Evolutionary conservation across 2,329 filamentous ascomycete genomes (phyloP).

Genomic region (Clathrospora elynae): DNA sequence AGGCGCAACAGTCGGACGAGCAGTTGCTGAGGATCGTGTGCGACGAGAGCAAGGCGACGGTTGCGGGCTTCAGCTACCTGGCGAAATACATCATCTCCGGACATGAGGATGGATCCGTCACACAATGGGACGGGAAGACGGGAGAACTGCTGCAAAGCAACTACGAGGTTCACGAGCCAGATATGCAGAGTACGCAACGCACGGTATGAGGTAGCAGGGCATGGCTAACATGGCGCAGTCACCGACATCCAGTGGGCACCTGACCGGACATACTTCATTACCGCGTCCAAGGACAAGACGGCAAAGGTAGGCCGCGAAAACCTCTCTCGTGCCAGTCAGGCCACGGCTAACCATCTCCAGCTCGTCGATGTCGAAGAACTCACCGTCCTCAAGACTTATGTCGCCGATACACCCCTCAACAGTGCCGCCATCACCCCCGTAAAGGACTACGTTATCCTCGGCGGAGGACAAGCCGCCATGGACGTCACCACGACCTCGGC

Average conservation of each 20-base stretch:
- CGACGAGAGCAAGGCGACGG: slow-evolving; percentile 90
- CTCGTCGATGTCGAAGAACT: slow-evolving; percentile 86
- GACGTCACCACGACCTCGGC: slow-evolving; percentile 94
- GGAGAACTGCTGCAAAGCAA: slow-evolving; percentile 81
- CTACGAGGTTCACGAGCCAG: slow-evolving; percentile 83
- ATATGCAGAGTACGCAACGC: slow-evolving; percentile 68
- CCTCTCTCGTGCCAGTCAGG: neutral
- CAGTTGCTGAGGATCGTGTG: slow-evolving; percentile 85
- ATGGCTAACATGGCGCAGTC: slow-evolving; percentile 73
- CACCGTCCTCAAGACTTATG: slow-evolving; percentile 89
- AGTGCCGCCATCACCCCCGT: slow-evolving; percentile 90
- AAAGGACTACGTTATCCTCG: slow-evolving; percentile 97
- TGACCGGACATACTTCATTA: slow-evolving; percentile 98
- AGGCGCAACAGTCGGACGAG: slow-evolving; percentile 84
- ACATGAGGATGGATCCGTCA: slow-evolving; percentile 94
- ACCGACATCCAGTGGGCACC: slow-evolving; percentile 93
- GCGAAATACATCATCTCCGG: slow-evolving; percentile 96
- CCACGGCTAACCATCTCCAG: slow-evolving; percentile 46
- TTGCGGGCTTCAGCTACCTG: slow-evolving; percentile 94
- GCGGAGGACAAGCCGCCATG: slow-evolving; percentile 98
- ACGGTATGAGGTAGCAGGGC: neutral
- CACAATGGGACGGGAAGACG: slow-evolving; percentile 88
- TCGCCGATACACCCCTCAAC: slow-evolving; percentile 93
- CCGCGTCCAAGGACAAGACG: slow-evolving; percentile 95
- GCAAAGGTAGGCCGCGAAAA: slow-evolving; percentile 69